Evolutionary conservation across 495 filamentous ascomycete species (phyloP), one percentile per base, ranked within the genome.

Genomic region (Aspergillus egyptiacus): DNA sequence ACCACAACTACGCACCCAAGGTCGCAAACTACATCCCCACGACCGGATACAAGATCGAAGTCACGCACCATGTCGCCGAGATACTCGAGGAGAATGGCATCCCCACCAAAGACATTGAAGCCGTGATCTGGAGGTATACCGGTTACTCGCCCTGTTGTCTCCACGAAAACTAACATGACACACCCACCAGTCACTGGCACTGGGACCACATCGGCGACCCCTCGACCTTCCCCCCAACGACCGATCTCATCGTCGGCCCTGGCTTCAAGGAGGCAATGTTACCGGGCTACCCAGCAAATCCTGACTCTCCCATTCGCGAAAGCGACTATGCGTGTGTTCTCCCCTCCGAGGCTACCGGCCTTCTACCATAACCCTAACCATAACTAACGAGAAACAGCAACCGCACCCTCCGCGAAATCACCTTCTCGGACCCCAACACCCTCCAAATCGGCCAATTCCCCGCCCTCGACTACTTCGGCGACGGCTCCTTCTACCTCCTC

Each of bases 161-260:
- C 8, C 24, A 14, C 14, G 3, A 5, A 30, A 33, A 13, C 22
- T n/a, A 42, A 17, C 6, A 14, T n/a, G n/a, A n/a, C n/a, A n/a
- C n/a, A n/a, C n/a, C n/a, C 11, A 13, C 10, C 28, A 46, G 44
- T 14, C 47, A 83, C 50, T 60, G 62, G 42, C 83, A 86, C 56
- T 77, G 77, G 51, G 82, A 85, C 54, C 83, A 85, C 56, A 68
- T 66, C 7, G 82, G 81, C 9, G 72, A 84, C 42, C 68, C 73
- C 2, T 64, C 67, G 0, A 69, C 53, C 1, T 83, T 84, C 51
- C 73, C 69, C 0, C 25, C 71, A 0, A 66, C 55, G 19, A 79
- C 79, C 0, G 59, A 68, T 0, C 54, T 86, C 0, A 62, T 82
- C 13, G 72, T 83, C 19, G 82, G 82, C 0, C 76, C 75, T 0